Evolutionary conservation across 768 basidiomycete species (phyloP), one percentile per base, ranked within the genome.

Genomic region (Mycena olivaceomarginata): DNA sequence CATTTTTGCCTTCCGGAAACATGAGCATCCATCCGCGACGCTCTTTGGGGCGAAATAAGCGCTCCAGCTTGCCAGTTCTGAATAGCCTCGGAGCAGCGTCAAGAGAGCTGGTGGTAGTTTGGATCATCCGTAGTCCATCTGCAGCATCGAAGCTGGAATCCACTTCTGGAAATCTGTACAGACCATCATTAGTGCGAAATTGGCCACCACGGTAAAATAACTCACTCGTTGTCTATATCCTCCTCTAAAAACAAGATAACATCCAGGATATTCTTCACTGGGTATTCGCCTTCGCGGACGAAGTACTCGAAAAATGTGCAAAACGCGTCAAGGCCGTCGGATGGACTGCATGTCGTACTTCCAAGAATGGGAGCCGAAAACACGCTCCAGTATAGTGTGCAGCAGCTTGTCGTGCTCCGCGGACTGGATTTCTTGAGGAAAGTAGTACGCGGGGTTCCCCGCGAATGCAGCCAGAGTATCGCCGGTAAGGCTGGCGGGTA

Each of bases 191-290:
- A 68, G 13, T 15, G 20, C 2, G 8, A 1, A 4, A 10, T 11
- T 20, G 12, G 4, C 20, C 1, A 53, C 2, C 9, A 4, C 2
- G n/a, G 22, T 45, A 45, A 25, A 1, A 37, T 31, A 18, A 31
- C 69, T 18, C 43, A 70, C 69, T 60, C 57, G 10, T 60, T 9
- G 1, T 70, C 69, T 60, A 70, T 70, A 1, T 15, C 57, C 16
- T 70, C 69, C 45, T 70, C 59, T 13, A 60, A 39, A 18, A 60
- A 60, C 2, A 60, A 13, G 18, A 70, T 59, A 16, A 70, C 48
- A 48, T 70, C 69, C 5, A 46, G 59, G 25, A 70, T 59, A n/a
- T n/a, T n/a, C n/a, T n/a, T n/a, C n/a, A n/a, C n/a, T n/a, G n/a
- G n/a, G n/a, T n/a, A n/a, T n/a, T n/a, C n/a, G n/a, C n/a, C n/a